phyloP scores from a whole-genome alignment of 2,329 filamentous ascomycete species.

The Diaporthe destruens region DNA sequence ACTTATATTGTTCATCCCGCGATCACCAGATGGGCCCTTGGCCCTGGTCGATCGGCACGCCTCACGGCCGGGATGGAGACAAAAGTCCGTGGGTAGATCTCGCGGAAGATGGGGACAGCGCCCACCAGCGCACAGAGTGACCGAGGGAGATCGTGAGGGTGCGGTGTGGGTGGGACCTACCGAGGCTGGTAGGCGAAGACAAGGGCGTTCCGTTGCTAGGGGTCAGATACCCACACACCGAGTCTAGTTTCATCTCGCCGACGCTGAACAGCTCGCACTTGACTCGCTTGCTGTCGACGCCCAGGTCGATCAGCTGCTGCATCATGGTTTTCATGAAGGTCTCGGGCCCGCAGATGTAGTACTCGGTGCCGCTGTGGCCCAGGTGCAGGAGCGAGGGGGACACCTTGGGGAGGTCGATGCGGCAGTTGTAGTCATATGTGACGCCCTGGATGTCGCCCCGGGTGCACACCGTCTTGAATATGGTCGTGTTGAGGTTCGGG shows the following conservation, averaged over 20 bases:
- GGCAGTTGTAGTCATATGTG: conserved; percentile 55
- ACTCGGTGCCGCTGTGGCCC: conserved; percentile 55
- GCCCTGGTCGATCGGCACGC: conserved; percentile 4
- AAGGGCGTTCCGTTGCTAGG: conserved; percentile 33
- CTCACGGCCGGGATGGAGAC: conserved; percentile 9
- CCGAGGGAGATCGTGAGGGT: background rate
- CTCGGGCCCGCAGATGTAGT: conserved; percentile 63
- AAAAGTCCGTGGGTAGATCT: conserved; percentile 20
- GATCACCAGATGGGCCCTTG: conserved; percentile 14
- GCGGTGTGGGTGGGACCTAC: conserved; percentile 23
- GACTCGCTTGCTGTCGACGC: conserved; percentile 52
- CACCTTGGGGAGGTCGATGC: conserved; percentile 57
- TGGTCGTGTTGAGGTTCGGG: conserved; percentile 52
- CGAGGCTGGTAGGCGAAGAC: conserved; percentile 40
- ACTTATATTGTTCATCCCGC: background rate
- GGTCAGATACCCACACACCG: conserved; percentile 33
- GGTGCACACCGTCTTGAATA: conserved; percentile 61
- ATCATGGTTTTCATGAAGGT: conserved; percentile 61
- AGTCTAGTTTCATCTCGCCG: conserved; percentile 49
- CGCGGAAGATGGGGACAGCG: background rate
- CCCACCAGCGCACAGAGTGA: background rate
- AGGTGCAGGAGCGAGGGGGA: conserved; percentile 57
- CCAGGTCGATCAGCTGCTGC: conserved; percentile 52
- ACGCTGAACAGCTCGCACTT: conserved; percentile 57
- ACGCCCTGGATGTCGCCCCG: conserved; percentile 56